Percentiles rank a stretch among this genome's conserved stretches.
phyloP scores from a whole-genome alignment of 345 rosid species.

The Mercurialis annua region DNA sequence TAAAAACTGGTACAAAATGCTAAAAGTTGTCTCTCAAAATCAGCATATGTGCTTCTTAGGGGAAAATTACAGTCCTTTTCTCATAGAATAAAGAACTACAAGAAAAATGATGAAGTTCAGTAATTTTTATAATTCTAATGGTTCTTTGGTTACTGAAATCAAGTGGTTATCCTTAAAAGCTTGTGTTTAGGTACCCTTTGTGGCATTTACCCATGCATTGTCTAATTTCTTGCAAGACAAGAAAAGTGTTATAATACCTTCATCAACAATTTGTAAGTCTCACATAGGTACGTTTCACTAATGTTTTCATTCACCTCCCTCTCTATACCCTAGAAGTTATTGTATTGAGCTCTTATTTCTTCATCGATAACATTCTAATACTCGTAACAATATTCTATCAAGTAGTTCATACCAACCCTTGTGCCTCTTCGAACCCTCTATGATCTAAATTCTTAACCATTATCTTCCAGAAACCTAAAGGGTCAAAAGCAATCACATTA shows the following conservation, averaged over 20 bases:
- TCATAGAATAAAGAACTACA: not conserved
- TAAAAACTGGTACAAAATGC: not conserved
- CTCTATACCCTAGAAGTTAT: not conserved
- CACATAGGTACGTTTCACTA: not conserved
- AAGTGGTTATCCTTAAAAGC: not conserved
- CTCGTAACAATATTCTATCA: not conserved
- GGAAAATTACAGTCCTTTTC: not conserved
- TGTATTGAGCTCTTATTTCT: not conserved
- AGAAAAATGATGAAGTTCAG: not conserved
- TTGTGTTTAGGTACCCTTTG: not conserved
- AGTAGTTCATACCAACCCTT: slow-evolving; percentile 1
- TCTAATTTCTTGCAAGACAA: not conserved
- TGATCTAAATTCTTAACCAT: not conserved
- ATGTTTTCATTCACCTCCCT: not conserved
- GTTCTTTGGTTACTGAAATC: not conserved
- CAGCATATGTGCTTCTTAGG: not conserved
- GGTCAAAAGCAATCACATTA: no score
- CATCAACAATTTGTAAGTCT: not conserved
- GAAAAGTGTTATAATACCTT: not conserved
- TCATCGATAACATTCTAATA: not conserved
- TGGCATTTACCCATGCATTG: not conserved
- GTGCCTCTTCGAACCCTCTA: not conserved
- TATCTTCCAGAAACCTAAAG: not conserved
- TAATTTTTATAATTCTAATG: not conserved
- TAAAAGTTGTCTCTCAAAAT: not conserved